Evolutionary conservation across 768 basidiomycete genomes (phyloP).

Genomic region (Lactifluus volemus): DNA sequence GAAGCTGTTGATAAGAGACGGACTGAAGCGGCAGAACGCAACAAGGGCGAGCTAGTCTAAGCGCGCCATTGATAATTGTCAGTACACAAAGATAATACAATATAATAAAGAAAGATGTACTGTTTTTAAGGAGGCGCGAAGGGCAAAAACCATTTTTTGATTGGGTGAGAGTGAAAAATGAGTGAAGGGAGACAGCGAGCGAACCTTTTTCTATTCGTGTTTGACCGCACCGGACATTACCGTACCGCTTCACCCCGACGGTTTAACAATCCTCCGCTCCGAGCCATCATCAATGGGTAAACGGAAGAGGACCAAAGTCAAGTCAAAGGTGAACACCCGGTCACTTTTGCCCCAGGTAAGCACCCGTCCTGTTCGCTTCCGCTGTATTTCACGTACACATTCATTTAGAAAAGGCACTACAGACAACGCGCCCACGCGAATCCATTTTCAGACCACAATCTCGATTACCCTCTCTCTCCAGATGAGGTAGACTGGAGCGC

Average conservation of each 20-base stretch:
- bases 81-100: background rate
- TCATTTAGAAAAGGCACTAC: constrained; percentile 68
- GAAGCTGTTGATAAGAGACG: constrained; percentile 57
- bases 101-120: constrained; percentile 26
- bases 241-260: constrained; percentile 5
- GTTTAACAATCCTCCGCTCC: background rate
- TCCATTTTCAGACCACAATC: constrained; percentile 79
- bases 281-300: constrained; percentile 22
- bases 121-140: constrained; percentile 29
- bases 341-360: constrained; percentile 28
- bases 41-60: constrained; percentile 41
- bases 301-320: constrained; percentile 22
- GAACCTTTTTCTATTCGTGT: background rate
- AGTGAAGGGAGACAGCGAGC: background rate
- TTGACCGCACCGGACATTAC: background rate
- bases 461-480: constrained; percentile 81
- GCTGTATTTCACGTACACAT: background rate
- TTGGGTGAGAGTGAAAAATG: background rate
- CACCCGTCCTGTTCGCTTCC: constrained; percentile 10
- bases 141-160: constrained; percentile 22
- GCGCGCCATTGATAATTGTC: background rate
- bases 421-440: constrained; percentile 79
- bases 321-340: constrained; percentile 14
- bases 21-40: constrained; percentile 38
- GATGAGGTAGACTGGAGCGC: constrained; percentile 67